Percentiles rank a stretch among this genome's conserved stretches.
phyloP scores from a whole-genome alignment of 2,329 filamentous ascomycete genomes.

The Talaromyces piceae region DNA sequence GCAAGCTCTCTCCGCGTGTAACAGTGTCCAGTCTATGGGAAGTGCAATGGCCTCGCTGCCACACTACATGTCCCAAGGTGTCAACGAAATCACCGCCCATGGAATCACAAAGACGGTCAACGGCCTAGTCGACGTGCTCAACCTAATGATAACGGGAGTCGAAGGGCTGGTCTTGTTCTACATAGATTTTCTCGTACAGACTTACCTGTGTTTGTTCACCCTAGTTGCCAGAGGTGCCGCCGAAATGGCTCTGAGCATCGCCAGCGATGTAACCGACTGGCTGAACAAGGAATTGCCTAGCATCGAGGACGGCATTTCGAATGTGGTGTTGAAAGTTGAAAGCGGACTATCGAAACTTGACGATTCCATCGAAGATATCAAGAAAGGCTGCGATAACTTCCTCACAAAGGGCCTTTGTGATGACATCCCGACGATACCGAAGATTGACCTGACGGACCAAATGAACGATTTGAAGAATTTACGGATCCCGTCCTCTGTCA shows the following conservation, averaged over 20 bases:
- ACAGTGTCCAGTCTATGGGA: slow-evolving; percentile 83
- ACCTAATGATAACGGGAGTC: slow-evolving; percentile 71
- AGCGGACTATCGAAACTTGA: slow-evolving; percentile 51
- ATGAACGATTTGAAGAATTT: slow-evolving; percentile 63
- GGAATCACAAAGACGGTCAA: slow-evolving; percentile 74
- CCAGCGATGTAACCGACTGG: slow-evolving; percentile 53
- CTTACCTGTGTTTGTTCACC: slow-evolving; percentile 83
- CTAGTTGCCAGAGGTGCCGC: slow-evolving; percentile 74
- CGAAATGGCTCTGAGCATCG: slow-evolving; percentile 57
- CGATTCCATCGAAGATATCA: slow-evolving; percentile 47
- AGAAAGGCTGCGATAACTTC: slow-evolving; percentile 47
- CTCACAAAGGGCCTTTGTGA: slow-evolving; percentile 18
- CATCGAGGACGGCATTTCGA: slow-evolving; percentile 41
- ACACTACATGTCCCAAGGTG: slow-evolving; percentile 80
- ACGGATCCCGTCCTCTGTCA: slow-evolving; percentile 60
- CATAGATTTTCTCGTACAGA: slow-evolving; percentile 84
- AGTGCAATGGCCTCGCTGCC: slow-evolving; percentile 98
- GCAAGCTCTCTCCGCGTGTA: slow-evolving; percentile 83
- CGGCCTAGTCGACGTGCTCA: slow-evolving; percentile 70
- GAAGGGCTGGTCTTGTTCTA: slow-evolving; percentile 85
- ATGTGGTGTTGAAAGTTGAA: slow-evolving; percentile 18
- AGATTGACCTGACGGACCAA: slow-evolving; percentile 57
- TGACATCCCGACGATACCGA: slow-evolving; percentile 37
- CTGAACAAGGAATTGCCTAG: slow-evolving; percentile 49
- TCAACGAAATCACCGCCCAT: slow-evolving; percentile 76